These are phyloP conservation scores for Periconia digitata DNA, from an alignment of 2,329 filamentous ascomycete genomes.

Conservation along the genomic window DNA sequence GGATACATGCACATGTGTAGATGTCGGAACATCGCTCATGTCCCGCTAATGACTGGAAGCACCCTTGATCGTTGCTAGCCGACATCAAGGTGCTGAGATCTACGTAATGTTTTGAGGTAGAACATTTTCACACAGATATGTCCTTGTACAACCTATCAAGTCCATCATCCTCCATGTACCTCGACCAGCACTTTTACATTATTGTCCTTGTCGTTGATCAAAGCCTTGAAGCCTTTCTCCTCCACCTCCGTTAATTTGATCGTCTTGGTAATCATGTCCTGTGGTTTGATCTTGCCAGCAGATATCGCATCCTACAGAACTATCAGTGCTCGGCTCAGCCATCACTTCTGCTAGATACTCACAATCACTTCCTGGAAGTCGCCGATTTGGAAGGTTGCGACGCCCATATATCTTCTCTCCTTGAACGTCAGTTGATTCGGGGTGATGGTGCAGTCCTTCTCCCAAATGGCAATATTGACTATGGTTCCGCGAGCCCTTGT, in stretches of 20 bases:
- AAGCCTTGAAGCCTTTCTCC: conserved; percentile 49
- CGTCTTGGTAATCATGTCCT: conserved; percentile 53
- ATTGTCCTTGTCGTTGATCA: conserved; percentile 53
- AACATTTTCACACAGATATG: too few species aligned
- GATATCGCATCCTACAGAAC: conserved; percentile 51
- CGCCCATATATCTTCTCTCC: conserved; percentile 55
- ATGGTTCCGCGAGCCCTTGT: conserved; percentile 54
- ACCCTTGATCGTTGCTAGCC: not conserved
- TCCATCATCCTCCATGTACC: conserved; percentile 30
- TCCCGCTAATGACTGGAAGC: too few species aligned
- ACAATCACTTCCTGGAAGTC: conserved; percentile 50
- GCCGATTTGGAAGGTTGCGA: conserved; percentile 55
- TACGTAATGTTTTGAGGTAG: too few species aligned
- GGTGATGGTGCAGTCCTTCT: conserved; percentile 52
- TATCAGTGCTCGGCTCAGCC: conserved; percentile 16
- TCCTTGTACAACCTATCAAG: not conserved
- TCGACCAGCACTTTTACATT: conserved; percentile 53
- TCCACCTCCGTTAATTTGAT: conserved; percentile 51
- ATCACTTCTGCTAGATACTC: conserved; percentile 1
- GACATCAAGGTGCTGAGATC: conserved; percentile 14
- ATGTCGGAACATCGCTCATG: too few species aligned
- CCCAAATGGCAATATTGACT: conserved; percentile 60
- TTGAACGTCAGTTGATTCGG: conserved; percentile 57
- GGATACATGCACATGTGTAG: too few species aligned
- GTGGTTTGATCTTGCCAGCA: conserved; percentile 46